Base-by-base conservation (phyloP, 2,329 filamentous ascomycete species). In the Eutypa lata region DNA sequence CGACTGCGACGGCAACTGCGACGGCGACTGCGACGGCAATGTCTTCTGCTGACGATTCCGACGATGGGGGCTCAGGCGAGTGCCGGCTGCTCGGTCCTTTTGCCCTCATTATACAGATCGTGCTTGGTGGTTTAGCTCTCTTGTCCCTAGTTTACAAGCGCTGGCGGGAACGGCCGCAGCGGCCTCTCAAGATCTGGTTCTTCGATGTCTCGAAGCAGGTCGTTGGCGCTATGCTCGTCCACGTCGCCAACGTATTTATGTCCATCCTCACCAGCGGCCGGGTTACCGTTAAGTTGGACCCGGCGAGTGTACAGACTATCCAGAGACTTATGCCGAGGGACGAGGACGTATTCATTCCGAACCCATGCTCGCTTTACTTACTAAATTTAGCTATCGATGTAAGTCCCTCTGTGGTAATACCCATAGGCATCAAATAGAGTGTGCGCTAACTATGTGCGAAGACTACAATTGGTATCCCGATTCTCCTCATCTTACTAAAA, bases 161-260 rank as follows among this genome's bases (percentile, higher is more conserved):
- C 61, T 96, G 89, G 85, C 84, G 90, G 59, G 94, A 99, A 73
- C 82, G 90, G 53, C 93, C 94, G 1, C 93, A 97, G 69, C 83
- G 94, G 51, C 93, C 93, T 1, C 68, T 97, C 66, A 96, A 95
- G 79, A 91, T 99, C 60, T 99, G 94, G 93, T 92, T 90, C 71
- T 99, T 97, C 70, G 94, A 99, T 68, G 94, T 87, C 22, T 96
- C 91, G 31, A 99, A 99, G 77, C 94, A 99, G 76, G 91, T 99
- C 50, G 89, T 97, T 65, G 94, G 94, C 21, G 95, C 91, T 28
- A 87, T 91, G 45, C 80, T 99, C 69, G 85, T 97, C 33, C 94
- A 99, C 73, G 79, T 93, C 44, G 90, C 92, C 61, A 99, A 99
- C 68, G 80, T 99, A 50, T 84, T 96, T 71, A 96, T 99, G 88